A percentile compares a stretch with the other conserved stretches of the same genome.
These are phyloP conservation scores for Alternaria gansuensis DNA, from an alignment of 2,329 filamentous ascomycete species.

Conservation along the genomic window DNA sequence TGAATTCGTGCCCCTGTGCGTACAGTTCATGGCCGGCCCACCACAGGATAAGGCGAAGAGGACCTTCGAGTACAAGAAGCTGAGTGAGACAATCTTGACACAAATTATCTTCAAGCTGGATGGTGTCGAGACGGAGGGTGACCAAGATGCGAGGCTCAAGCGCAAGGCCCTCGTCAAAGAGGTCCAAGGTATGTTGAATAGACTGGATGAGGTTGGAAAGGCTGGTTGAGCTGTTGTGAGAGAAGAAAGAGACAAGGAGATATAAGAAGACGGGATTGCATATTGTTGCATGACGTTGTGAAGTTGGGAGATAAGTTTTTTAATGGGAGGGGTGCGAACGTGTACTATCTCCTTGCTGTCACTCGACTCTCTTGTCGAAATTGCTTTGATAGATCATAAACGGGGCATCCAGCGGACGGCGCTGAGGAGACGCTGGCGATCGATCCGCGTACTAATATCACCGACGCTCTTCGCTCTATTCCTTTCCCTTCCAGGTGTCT, in stretches of 20 bases:
- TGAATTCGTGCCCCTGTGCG: conserved; percentile 71
- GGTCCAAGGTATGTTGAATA: conserved; percentile 72
- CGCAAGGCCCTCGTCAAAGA: conserved; percentile 78
- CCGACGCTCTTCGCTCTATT: neutral
- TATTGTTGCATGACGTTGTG: neutral
- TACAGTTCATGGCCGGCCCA: conserved; percentile 68
- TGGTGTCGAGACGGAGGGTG: conserved; percentile 76
- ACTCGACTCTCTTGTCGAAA: neutral
- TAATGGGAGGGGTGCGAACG: neutral
- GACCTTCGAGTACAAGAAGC: conserved; percentile 75
- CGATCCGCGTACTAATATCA: conserved; percentile 2
- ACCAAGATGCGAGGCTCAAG: conserved; percentile 68
- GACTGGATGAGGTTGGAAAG: conserved; percentile 64
- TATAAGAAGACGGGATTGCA: neutral
- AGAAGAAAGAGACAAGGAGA: neutral
- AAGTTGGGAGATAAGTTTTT: neutral
- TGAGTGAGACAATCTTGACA: conserved; percentile 79
- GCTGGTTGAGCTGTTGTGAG: conserved; percentile 18
- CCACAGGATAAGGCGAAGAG: conserved; percentile 69
- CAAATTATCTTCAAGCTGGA: conserved; percentile 81
- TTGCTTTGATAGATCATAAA: conserved; percentile 2
- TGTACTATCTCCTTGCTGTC: neutral
- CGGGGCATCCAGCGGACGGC: neutral
- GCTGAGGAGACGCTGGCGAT: neutral
- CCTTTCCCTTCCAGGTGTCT: neutral